Conservation (phyloP, 73 alveolate species). For the Tetrahymena elliotti region DNA sequence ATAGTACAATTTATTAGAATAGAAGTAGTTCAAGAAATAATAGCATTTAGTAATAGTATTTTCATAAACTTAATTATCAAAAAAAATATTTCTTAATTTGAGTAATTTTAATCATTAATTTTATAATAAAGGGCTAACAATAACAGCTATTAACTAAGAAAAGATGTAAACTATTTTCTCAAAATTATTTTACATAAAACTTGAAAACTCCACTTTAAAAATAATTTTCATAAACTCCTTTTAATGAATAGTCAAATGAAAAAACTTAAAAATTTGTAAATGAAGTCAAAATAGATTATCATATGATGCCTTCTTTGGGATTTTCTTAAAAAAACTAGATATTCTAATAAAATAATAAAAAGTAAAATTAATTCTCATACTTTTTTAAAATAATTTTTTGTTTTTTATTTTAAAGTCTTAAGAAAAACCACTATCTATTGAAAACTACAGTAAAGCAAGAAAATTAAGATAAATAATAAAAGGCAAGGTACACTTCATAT, state of each 20-base stretch:
- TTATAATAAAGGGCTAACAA: not conserved
- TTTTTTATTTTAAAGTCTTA: not conserved
- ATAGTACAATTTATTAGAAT: not conserved
- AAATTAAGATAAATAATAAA: not conserved
- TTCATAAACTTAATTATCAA: not conserved
- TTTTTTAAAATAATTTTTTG: not conserved
- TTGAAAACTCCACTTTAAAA: no score
- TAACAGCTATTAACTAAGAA: not conserved
- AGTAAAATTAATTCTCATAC: not conserved
- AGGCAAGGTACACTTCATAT: not conserved
- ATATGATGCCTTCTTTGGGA: not conserved
- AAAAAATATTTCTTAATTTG: not conserved
- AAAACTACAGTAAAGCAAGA: not conserved
- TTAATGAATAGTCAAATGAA: not conserved
- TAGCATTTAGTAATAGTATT: not conserved
- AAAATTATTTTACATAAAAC: not conserved
- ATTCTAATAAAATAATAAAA: not conserved
- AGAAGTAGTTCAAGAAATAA: not conserved
- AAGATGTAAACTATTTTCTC: not conserved
- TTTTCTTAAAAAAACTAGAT: not conserved
- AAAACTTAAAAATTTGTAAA: not conserved
- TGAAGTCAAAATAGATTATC: not conserved
- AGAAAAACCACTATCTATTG: not conserved
- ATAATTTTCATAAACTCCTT: not conserved
- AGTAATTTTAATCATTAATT: not conserved